phyloP scores from a whole-genome alignment of 345 rosid genomes.

The Syzygium grande region DNA sequence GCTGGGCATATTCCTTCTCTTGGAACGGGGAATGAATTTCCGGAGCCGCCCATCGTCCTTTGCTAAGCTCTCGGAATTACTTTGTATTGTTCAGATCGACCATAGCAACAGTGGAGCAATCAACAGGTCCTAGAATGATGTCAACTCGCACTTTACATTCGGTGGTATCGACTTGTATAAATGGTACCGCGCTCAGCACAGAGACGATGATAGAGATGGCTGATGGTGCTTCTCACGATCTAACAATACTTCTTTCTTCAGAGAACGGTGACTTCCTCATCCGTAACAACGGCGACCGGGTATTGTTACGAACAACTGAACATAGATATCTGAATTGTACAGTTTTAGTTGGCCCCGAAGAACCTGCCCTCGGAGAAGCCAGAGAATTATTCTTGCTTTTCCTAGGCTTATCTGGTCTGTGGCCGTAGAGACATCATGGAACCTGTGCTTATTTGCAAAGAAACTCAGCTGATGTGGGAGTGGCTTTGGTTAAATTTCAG shows the following conservation, averaged over 20 bases:
- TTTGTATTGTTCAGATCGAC: neutral
- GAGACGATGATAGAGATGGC: neutral
- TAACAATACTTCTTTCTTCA: neutral
- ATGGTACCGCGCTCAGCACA: neutral
- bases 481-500: neutral
- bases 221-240: conserved; percentile 8
- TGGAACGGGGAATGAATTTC: neutral
- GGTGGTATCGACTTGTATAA: no score
- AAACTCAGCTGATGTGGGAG: neutral
- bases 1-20: neutral
- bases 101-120: neutral
- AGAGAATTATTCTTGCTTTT: accelerated
- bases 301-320: neutral
- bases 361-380: neutral
- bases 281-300: neutral
- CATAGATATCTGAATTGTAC: neutral
- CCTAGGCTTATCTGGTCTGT: neutral
- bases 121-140: neutral
- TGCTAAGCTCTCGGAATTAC: neutral
- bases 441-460: neutral
- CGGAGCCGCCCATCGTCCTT: neutral
- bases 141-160: neutral
- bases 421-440: neutral
- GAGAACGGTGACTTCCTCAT: neutral
- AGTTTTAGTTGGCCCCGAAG: neutral